Conservation (phyloP, 495 filamentous ascomycete genomes). For the Penicillium riverlandense region DNA sequence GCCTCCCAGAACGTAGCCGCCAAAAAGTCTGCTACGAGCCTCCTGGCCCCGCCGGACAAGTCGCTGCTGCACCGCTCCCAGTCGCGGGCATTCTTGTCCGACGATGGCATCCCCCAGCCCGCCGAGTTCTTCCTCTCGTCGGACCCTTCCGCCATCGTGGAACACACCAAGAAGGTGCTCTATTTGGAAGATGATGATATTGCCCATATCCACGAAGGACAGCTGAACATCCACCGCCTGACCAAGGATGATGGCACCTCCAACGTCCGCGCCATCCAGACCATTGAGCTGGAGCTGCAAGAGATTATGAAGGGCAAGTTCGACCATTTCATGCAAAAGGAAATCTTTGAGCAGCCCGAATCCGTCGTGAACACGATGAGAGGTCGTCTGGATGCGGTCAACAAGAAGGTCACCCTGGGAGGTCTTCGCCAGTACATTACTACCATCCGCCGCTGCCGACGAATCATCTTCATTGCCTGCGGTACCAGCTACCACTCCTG, state of each 20-base stretch:
- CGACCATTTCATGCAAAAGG: constrained; percentile 99
- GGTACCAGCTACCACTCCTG: constrained; percentile 97
- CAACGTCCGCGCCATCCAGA: constrained; percentile 96
- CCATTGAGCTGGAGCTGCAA: constrained; percentile 94
- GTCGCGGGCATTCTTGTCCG: constrained; percentile 95
- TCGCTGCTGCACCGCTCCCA: constrained; percentile 95
- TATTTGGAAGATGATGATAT: constrained; percentile 99
- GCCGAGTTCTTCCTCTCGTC: constrained; percentile 98
- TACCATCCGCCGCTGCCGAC: constrained; percentile 90
- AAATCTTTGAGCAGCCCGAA: constrained; percentile 99
- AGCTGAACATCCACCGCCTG: constrained; percentile 95
- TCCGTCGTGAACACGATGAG: constrained; percentile 99
- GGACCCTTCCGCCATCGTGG: constrained; percentile 94
- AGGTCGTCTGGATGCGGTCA: constrained; percentile 86
- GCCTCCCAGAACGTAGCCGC: constrained; percentile 94
- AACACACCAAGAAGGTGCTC: constrained; percentile 99
- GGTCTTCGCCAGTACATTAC: constrained; percentile 91
- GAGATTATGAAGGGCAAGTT: constrained; percentile 99
- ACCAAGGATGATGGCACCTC: constrained; percentile 94
- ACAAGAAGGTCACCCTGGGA: constrained; percentile 92
- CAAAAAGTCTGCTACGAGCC: constrained; percentile 78
- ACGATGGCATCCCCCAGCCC: constrained; percentile 95
- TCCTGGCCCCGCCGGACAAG: constrained; percentile 89
- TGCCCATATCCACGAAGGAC: constrained; percentile 97
- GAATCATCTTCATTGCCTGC: constrained; percentile 97